Conservation (phyloP, 352 stramenopile genomes). For the Globisporangium irregulare region DNA sequence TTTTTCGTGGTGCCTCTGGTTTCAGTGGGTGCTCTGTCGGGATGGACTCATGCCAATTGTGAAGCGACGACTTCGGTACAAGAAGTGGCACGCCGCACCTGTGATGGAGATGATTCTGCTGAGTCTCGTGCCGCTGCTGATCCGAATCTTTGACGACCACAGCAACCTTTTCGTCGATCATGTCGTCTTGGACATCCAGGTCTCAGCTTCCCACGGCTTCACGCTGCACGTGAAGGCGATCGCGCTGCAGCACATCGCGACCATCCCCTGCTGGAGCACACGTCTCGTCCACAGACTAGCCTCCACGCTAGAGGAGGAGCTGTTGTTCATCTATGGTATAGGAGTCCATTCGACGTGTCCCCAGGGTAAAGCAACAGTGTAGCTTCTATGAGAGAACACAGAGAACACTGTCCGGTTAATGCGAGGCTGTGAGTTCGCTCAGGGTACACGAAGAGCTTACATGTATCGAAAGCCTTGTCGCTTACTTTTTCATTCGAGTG, state of each 20-base stretch:
- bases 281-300: not conserved
- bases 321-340: constrained; percentile 7
- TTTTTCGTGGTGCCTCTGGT: not conserved
- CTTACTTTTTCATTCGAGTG: no score
- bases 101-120: not conserved
- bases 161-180: not conserved
- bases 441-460: not conserved
- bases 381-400: not conserved
- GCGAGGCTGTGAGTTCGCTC: not conserved
- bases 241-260: not conserved
- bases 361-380: not conserved
- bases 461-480: not conserved
- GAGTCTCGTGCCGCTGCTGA: constrained; percentile 1
- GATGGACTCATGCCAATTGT: not conserved
- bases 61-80: not conserved
- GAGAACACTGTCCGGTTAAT: not conserved
- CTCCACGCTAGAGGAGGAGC: not conserved
- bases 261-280: not conserved
- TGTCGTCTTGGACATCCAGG: not conserved
- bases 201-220: not conserved
- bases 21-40: constrained; percentile 1
- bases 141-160: not conserved
- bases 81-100: not conserved
- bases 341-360: constrained; percentile 1
- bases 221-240: not conserved